These are phyloP conservation scores for Gynostemma pentaphyllum DNA, from an alignment of 306 rosid species.

Conservation along the genomic window DNA sequence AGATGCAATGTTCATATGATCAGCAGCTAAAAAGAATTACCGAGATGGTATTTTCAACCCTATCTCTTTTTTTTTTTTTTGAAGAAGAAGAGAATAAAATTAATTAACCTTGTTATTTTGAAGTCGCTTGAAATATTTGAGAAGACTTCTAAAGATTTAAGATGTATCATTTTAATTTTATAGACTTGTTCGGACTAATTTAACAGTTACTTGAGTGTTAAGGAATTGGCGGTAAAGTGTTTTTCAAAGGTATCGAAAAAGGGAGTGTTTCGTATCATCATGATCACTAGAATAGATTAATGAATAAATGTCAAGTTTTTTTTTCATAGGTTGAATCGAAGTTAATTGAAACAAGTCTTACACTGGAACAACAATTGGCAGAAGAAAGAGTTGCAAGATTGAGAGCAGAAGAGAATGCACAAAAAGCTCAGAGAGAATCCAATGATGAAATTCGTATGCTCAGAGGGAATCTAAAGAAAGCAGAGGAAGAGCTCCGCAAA, in stretches of 20 bases:
- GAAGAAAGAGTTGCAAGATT: conserved; percentile 77
- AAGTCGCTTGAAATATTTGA: not conserved
- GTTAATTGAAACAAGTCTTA: conserved; percentile 45
- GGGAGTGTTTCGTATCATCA: too few species aligned
- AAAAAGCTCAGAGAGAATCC: conserved; percentile 42
- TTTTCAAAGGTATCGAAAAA: too few species aligned
- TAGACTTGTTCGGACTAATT: not conserved
- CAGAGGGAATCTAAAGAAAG: conserved; percentile 50
- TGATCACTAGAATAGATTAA: not conserved
- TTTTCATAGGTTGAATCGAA: conserved; percentile 54
- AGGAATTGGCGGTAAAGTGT: not conserved
- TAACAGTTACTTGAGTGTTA: not conserved
- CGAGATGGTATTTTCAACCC: conserved; percentile 49
- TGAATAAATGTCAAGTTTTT: not conserved
- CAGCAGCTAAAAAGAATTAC: conserved; percentile 66
- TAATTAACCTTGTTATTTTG: too few species aligned
- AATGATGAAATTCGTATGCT: conserved; percentile 54
- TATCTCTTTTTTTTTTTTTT: not conserved
- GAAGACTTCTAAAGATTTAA: too few species aligned
- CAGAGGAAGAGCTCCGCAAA: conserved; percentile 67
- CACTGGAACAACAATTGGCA: conserved; percentile 61
- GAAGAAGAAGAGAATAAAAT: too few species aligned
- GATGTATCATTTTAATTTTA: not conserved
- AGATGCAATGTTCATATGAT: conserved; percentile 44
- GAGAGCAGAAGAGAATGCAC: conserved; percentile 45